A percentile compares a stretch with the other conserved stretches of the same genome.
These are phyloP conservation scores for Cystoderma amianthinum DNA, from an alignment of 768 basidiomycete genomes.

Conservation along the genomic window DNA sequence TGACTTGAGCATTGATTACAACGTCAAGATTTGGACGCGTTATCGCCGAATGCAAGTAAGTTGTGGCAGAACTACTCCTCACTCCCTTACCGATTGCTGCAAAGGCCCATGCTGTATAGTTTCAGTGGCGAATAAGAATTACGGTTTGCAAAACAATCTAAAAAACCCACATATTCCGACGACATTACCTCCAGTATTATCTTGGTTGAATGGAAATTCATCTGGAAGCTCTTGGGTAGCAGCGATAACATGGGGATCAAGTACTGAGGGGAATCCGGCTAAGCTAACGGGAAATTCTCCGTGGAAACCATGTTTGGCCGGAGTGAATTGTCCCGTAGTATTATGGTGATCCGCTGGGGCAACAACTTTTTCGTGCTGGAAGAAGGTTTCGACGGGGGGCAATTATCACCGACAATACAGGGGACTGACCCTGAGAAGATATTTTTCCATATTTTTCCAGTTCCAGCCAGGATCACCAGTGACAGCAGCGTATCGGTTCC, in stretches of 20 bases:
- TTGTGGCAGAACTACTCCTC: slow-evolving; percentile 2
- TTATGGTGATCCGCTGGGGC: slow-evolving; percentile 13
- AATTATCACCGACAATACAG: neutral
- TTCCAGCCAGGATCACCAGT: slow-evolving; percentile 43
- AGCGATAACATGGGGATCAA: neutral
- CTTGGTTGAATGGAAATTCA: slow-evolving; percentile 5
- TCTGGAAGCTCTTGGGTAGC: neutral
- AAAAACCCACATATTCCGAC: slow-evolving; percentile 15
- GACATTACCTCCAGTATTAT: slow-evolving; percentile 3
- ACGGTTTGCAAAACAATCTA: neutral
- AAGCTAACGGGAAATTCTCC: slow-evolving; percentile 1
- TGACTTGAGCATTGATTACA: slow-evolving; percentile 8
- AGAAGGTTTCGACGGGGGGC: too few species aligned
- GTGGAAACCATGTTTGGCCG: slow-evolving; percentile 16
- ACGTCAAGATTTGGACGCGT: slow-evolving; percentile 2
- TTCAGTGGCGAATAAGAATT: neutral
- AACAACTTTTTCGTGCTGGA: neutral
- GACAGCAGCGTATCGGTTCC: slow-evolving; percentile 43
- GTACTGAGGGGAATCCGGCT: neutral
- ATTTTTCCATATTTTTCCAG: slow-evolving; percentile 21
- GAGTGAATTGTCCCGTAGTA: slow-evolving; percentile 15
- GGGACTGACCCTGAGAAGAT: slow-evolving; percentile 17
- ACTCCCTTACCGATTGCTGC: slow-evolving; percentile 1
- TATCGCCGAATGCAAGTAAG: neutral
- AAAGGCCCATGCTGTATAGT: neutral